Percentiles rank a stretch among this genome's conserved stretches.
phyloP scores from a whole-genome alignment of 805 yeast genomes.

The Wickerhamiella sorbophila region DNA sequence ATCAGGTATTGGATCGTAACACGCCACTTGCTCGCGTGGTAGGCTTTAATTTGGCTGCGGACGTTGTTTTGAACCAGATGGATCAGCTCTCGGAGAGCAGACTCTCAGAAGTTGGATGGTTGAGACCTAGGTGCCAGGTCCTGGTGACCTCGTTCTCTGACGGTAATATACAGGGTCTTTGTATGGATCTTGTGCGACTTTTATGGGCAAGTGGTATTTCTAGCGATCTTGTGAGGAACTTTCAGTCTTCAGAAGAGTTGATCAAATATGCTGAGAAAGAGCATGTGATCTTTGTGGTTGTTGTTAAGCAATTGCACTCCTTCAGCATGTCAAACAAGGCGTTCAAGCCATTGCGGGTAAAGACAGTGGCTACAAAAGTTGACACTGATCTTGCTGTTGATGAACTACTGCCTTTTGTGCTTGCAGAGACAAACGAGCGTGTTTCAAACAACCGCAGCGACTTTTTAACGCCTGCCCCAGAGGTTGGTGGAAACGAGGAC shows the following conservation, averaged over 20 bases:
- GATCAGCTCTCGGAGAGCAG: slow-evolving; percentile 12
- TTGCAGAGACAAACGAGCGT: slow-evolving; percentile 17
- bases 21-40: slow-evolving; percentile 46
- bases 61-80: slow-evolving; percentile 40
- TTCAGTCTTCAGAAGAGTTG: slow-evolving; percentile 45
- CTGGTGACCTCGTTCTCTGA: slow-evolving; percentile 56
- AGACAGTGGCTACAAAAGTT: slow-evolving; percentile 40
- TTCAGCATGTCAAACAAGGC: slow-evolving; percentile 30
- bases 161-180: slow-evolving; percentile 40
- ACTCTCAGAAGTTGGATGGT: slow-evolving; percentile 4
- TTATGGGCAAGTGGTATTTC: slow-evolving; percentile 71
- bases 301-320: slow-evolving; percentile 53
- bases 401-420: slow-evolving; percentile 42
- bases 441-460: background rate
- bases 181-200: slow-evolving; percentile 44
- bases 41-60: slow-evolving; percentile 76
- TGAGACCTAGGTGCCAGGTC: slow-evolving; percentile 59
- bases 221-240: slow-evolving; percentile 42
- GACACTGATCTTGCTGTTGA: slow-evolving; percentile 64
- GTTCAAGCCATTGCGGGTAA: slow-evolving; percentile 63
- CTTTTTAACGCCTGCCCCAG: background rate
- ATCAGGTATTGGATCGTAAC: slow-evolving; percentile 30
- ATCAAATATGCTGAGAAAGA: slow-evolving; percentile 46
- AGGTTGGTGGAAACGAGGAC: background rate
- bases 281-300: slow-evolving; percentile 63